phyloP scores from a whole-genome alignment of 148 eudicot species.

The Vaccinium vitisidaea region DNA sequence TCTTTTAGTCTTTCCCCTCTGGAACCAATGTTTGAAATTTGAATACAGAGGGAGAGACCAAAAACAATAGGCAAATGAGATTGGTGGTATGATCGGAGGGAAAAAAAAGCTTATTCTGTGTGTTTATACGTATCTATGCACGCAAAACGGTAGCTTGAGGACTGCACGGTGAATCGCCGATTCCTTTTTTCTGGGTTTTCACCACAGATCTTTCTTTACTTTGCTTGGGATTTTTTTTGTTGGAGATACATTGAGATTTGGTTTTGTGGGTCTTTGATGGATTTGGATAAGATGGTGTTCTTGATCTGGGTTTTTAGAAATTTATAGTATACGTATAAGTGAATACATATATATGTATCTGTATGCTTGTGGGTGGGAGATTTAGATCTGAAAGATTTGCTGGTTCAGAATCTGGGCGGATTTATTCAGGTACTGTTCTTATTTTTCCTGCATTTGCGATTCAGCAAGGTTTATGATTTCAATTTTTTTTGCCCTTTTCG shows the following conservation, averaged over 20 bases:
- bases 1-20: neutral
- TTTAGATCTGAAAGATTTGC: conserved; percentile 34
- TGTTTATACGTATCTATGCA: neutral
- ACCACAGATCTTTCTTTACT: neutral
- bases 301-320: neutral
- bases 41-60: neutral
- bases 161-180: neutral
- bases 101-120: no score
- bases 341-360: neutral
- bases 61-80: neutral
- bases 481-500: neutral
- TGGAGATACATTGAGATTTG: neutral
- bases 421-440: conserved; percentile 12
- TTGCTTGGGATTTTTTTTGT: neutral
- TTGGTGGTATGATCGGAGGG: no score
- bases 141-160: neutral
- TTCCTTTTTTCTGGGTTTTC: neutral
- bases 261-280: conserved; percentile 4
- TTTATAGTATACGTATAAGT: neutral
- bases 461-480: neutral
- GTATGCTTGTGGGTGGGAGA: conserved; percentile 9
- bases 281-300: conserved; percentile 5
- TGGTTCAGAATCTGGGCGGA: conserved; percentile 18
- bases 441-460: conserved; percentile 13
- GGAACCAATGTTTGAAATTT: conserved; percentile 10